Evolutionary conservation across 208 protist species (phyloP), one percentile per base, ranked within the genome.

Genomic region (Trypanosomatidae sp.): DNA sequence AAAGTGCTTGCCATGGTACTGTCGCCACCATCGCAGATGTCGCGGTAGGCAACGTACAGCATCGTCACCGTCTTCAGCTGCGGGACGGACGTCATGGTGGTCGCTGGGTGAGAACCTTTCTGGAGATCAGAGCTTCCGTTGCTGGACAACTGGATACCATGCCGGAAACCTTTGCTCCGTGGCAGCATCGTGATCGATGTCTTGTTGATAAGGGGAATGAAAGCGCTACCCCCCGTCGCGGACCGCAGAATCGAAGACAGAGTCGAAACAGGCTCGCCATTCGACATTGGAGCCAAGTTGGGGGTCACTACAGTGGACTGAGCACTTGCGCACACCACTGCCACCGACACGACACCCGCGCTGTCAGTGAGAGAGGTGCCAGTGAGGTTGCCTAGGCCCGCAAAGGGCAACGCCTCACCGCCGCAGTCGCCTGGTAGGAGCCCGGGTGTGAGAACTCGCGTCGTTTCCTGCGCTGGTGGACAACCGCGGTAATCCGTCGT

Each of bases 31-130:
- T 70, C 60, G 69, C 79, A 80, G 66, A 82, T 80, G 68, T 90
- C 83, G 33, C 86, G 81, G 71, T 82, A 90, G 56, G 81, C 88
- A n/a, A 93, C 58, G 76, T 89, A 93, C 25, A 93, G 81, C 75
- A 88, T 76, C 50, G 88, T 93, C 50, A 93, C 73, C 25, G 81
- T 90, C 74, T 86, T 88, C n/a, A 85, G 71, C 76, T 86, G 82
- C 39, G 87, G 84, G 28, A 80, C 72, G 17, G 74, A 64, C 28
- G 33, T 76, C 44, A 76, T 69, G 64, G 66, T 44, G 39, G 69
- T 36, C 1, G 28, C 17, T 33, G 39, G 17, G 8, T 46, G 33
- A 43, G 36, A 8, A 46, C 17, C 15, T 50, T 50, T 60, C 58
- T 25, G 13, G 9, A 56, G 33, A 10, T 33, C 70, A 36, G 39